Percentiles rank a stretch among this genome's conserved stretches.
Conservation (phyloP, 768 basidiomycete genomes). For the Mycena haematopus region DNA sequence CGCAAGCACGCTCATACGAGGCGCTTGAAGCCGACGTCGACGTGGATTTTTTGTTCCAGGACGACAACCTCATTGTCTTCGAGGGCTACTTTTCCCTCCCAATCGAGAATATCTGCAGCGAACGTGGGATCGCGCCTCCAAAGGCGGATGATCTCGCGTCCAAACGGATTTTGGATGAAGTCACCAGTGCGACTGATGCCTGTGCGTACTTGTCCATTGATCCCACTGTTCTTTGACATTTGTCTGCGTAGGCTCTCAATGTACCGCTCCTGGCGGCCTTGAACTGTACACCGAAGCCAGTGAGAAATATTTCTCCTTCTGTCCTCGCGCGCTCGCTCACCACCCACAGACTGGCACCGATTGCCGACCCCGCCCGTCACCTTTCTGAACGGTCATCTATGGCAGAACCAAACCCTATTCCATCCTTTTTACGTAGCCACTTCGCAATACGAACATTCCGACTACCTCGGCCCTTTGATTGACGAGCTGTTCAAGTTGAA, state of each 20-base stretch:
- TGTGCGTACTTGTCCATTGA: background rate
- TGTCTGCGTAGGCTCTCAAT: background rate
- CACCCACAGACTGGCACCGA: conserved; percentile 15
- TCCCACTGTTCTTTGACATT: too few relatives aligned
- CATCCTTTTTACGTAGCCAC: background rate
- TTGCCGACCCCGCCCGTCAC: background rate
- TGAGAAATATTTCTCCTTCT: background rate
- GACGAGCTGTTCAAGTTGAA: background rate
- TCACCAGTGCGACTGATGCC: background rate
- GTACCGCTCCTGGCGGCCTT: conserved; percentile 4
- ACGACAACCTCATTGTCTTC: background rate
- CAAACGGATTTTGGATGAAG: background rate
- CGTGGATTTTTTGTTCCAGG: background rate
- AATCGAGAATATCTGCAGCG: conserved; percentile 1
- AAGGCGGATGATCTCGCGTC: background rate
- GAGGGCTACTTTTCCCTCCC: background rate
- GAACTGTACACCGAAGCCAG: conserved; percentile 15
- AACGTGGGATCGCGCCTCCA: background rate
- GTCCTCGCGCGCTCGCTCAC: background rate
- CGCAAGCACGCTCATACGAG: background rate
- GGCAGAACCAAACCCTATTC: background rate
- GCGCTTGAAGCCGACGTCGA: background rate
- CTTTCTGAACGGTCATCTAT: conserved; percentile 4
- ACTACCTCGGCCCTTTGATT: background rate
- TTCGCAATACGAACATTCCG: background rate